These are phyloP conservation scores for Lignosus rhinocerotis DNA, from an alignment of 1,284 basidiomycete genomes.

Conservation along the genomic window DNA sequence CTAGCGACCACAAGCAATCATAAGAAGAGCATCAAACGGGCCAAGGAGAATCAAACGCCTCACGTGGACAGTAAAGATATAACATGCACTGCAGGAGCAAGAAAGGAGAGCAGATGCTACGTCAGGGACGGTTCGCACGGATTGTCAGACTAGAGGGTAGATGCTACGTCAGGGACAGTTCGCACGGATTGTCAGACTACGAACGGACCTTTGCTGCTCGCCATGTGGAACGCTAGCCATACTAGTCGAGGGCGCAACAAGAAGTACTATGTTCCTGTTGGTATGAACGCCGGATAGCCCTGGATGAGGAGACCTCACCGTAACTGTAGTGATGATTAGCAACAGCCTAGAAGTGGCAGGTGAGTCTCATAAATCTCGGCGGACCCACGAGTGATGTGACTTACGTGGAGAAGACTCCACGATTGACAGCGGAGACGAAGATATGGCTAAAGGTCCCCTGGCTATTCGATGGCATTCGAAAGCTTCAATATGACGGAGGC, in stretches of 20 bases:
- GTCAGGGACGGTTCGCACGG: background rate
- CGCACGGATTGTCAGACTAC: background rate
- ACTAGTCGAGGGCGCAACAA: constrained; percentile 9
- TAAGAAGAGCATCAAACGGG: background rate
- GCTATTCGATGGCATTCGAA: background rate
- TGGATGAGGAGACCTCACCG: constrained; percentile 2
- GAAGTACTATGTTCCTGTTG: constrained; percentile 10
- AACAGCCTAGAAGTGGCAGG: constrained; percentile 1
- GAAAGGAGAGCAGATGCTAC: background rate
- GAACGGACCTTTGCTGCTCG: constrained; percentile 17
- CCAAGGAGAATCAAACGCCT: background rate
- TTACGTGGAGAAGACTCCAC: constrained; percentile 16
- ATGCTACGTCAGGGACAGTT: background rate
- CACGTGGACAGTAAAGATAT: constrained; percentile 18
- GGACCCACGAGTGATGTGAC: background rate
- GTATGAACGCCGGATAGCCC: background rate
- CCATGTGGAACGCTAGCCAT: constrained; percentile 21
- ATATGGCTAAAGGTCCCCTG: background rate
- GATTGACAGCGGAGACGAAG: constrained; percentile 12
- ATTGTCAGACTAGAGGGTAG: background rate
- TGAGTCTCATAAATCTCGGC: background rate
- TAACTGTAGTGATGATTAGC: constrained; percentile 13
- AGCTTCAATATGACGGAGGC: too few species aligned
- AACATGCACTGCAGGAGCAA: constrained; percentile 6
- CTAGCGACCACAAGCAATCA: background rate